These are phyloP conservation scores for Castanopsis chinensis DNA, from an alignment of 306 rosid species.

Conservation along the genomic window DNA sequence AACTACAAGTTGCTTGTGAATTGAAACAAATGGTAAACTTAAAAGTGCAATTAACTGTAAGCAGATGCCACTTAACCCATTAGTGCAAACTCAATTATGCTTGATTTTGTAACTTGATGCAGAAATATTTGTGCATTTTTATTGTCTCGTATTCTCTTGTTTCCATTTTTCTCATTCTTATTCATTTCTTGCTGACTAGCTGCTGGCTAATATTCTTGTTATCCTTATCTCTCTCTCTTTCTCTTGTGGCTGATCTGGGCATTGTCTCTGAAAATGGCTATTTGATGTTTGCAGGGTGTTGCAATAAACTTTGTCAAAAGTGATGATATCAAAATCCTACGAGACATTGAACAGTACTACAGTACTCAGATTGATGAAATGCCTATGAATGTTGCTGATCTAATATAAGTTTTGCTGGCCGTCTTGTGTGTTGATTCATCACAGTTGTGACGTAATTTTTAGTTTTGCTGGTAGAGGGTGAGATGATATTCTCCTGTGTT, in stretches of 20 bases:
- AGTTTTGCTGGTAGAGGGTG: background rate
- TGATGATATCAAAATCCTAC: slow-evolving; percentile 89
- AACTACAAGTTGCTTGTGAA: too few relatives aligned
- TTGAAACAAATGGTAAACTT: background rate
- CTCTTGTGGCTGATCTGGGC: background rate
- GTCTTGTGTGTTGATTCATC: background rate
- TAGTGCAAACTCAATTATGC: too few relatives aligned
- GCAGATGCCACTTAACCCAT: background rate
- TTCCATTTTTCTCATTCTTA: background rate
- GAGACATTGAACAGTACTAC: slow-evolving; percentile 95
- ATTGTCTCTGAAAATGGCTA: background rate
- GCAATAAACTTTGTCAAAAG: slow-evolving; percentile 96
- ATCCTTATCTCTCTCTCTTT: background rate
- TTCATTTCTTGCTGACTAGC: background rate
- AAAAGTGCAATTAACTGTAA: background rate
- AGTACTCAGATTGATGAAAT: slow-evolving; percentile 98
- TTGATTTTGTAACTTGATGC: too few relatives aligned
- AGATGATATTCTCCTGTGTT: background rate
- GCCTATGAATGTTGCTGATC: slow-evolving; percentile 99
- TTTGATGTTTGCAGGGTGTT: slow-evolving; percentile 74
- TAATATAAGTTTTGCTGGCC: slow-evolving; percentile 39
- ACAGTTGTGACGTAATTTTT: background rate
- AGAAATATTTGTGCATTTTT: background rate
- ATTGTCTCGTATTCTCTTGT: background rate
- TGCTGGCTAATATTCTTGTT: background rate